phyloP scores from a whole-genome alignment of 2,329 filamentous ascomycete species.

The Decorospora gaudefroyi region DNA sequence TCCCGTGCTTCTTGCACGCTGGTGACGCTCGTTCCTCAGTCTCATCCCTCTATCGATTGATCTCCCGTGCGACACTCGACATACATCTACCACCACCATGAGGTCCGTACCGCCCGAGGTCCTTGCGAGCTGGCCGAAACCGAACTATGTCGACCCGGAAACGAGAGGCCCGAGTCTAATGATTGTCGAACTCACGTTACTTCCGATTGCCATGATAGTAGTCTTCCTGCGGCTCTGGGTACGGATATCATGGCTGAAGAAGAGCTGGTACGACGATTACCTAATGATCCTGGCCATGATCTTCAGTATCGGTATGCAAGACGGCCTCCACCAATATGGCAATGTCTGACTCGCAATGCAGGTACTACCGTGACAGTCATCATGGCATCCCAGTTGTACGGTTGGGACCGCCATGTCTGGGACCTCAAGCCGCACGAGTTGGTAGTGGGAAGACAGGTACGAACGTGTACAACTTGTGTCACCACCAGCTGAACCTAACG shows the following conservation, averaged over 20 bases:
- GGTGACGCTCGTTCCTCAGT: slow-evolving; percentile 37
- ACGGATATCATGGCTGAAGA: slow-evolving; percentile 45
- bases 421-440: slow-evolving; percentile 37
- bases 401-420: slow-evolving; percentile 49
- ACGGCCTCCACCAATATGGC: not conserved
- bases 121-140: slow-evolving; percentile 48
- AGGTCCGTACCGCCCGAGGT: slow-evolving; percentile 44
- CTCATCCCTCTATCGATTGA: slow-evolving; percentile 22
- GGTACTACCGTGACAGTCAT: slow-evolving; percentile 15
- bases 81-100: slow-evolving; percentile 29
- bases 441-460: slow-evolving; percentile 44
- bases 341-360: slow-evolving; percentile 1
- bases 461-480: slow-evolving; percentile 22
- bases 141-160: slow-evolving; percentile 52
- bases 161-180: slow-evolving; percentile 51
- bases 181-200: slow-evolving; percentile 47
- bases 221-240: slow-evolving; percentile 45
- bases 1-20: slow-evolving; percentile 34
- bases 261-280: slow-evolving; percentile 48
- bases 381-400: slow-evolving; percentile 43
- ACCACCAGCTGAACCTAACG: slow-evolving; percentile 27
- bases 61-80: slow-evolving; percentile 26
- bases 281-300: slow-evolving; percentile 47
- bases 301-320: slow-evolving; percentile 14
- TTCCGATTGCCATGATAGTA: slow-evolving; percentile 45